A percentile compares a stretch with the other conserved stretches of the same genome.
Evolutionary conservation across 176 grass and related monocot species (phyloP).

Genomic region (Triticum dicoccoides): DNA sequence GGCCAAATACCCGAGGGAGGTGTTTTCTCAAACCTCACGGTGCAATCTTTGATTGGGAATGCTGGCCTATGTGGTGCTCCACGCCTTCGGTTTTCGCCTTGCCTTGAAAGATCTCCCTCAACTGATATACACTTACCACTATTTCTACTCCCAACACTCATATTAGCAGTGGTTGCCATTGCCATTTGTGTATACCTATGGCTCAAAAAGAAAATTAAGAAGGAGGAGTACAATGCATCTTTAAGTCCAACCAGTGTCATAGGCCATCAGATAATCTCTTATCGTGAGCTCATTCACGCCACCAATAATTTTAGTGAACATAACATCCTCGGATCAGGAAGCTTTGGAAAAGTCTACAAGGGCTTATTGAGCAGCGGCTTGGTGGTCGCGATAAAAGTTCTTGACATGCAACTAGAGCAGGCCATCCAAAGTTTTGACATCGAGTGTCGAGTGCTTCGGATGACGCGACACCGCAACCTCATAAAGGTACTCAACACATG

Average conservation of each 20-base stretch:
- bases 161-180: neutral
- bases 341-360: neutral
- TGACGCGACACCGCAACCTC: neutral
- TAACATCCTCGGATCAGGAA: neutral
- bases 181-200: neutral
- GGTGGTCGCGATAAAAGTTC: neutral
- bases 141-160: neutral
- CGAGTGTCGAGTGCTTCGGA: neutral
- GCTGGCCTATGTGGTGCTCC: neutral
- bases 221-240: neutral
- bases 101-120: neutral
- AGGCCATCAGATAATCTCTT: neutral
- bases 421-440: neutral
- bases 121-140: neutral
- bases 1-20: neutral
- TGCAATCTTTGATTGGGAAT: neutral
- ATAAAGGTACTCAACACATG: neutral
- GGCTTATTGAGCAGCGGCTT: neutral
- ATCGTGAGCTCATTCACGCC: neutral
- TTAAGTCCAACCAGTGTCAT: neutral
- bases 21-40: neutral
- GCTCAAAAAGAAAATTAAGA: neutral
- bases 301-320: neutral
- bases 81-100: neutral
- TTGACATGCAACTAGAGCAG: neutral